Evolutionary conservation across 257 asterid species (phyloP), one percentile per base, ranked within the genome.

Genomic region (Primulina tabacum): DNA sequence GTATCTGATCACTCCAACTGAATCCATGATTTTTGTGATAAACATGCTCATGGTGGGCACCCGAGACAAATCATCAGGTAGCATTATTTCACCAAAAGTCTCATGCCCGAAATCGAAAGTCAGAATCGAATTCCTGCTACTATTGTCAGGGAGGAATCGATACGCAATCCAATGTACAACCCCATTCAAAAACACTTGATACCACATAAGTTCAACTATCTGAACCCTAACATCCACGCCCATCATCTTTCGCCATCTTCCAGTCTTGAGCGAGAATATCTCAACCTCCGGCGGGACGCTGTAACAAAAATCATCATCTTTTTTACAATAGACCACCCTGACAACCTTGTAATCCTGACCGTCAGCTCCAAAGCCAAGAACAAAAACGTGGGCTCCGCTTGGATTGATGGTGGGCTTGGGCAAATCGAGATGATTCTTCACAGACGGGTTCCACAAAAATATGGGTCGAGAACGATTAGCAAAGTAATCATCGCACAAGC

Each of bases 371-470:
- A 87, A 85, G 55, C 90, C 95, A 8, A 85, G 74, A 29, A 77
- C 80, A 47, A 58, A 74, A 68, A 63, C 50, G 68, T 80, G 72
- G 28, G 83, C 77, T 1, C 14, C 74, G 2, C 10, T 30, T 9
- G 77, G 83, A 29, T 65, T 71, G 72, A 84, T 62, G 0, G 28
- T 50, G 12, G 92, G 75, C 0, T 35, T 64, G 7, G 90, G 91
- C 10, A 81, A 62, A 29, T 68, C 47, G 20, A 76, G 57, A 26
- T 50, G 72, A 62, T 75, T 85, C 18, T 76, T 79, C 35, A 85
- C 75, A 7, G 75, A 76, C 17, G 96, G 94, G 21, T 89, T 89
- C 92, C 89, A 87, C 2, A 89, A 24, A 10, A 78, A 55, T 14
- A 79, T 32, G 12, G 70, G 74, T 5, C 17, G 37, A 11, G 71